These are phyloP conservation scores for Rhamnella rubrinervis DNA, from an alignment of 331 rosid genomes.

Conservation along the genomic window DNA sequence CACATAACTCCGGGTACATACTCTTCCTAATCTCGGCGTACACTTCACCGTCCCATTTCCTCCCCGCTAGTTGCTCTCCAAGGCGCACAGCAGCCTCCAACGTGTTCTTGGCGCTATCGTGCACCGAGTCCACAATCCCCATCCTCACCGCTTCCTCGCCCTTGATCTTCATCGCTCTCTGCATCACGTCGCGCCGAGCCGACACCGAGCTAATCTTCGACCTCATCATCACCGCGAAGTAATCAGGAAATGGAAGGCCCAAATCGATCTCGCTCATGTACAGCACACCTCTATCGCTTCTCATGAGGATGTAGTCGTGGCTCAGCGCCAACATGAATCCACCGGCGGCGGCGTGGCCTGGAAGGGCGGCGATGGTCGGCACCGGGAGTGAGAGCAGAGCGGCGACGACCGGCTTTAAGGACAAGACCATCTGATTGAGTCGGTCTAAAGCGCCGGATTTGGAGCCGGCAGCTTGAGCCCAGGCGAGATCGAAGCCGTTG, in stretches of 20 bases:
- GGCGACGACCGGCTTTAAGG: conserved; percentile 51
- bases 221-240: conserved; percentile 44
- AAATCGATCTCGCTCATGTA: conserved; percentile 79
- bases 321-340: conserved; percentile 56
- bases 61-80: conserved; percentile 44
- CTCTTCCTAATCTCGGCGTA: conserved; percentile 75
- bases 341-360: conserved; percentile 79
- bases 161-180: conserved; percentile 44
- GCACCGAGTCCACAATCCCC: conserved; percentile 77
- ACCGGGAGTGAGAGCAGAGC: conserved; percentile 68
- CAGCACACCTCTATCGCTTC: conserved; percentile 54
- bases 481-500: conserved; percentile 74
- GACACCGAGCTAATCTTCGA: conserved; percentile 44
- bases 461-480: conserved; percentile 61
- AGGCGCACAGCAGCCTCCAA: conserved; percentile 52
- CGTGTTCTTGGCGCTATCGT: conserved; percentile 46
- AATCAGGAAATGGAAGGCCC: conserved; percentile 57
- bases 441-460: conserved; percentile 37
- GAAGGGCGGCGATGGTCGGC: conserved; percentile 75
- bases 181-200: conserved; percentile 43
- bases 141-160: conserved; percentile 55
- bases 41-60: conserved; percentile 61
- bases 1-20: conserved; percentile 51
- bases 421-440: conserved; percentile 42
- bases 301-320: conserved; percentile 70